A percentile compares a stretch with the other conserved stretches of the same genome.
These are phyloP conservation scores for Ensete ventricosum DNA, from an alignment of 176 grass and related monocot genomes.

Conservation along the genomic window DNA sequence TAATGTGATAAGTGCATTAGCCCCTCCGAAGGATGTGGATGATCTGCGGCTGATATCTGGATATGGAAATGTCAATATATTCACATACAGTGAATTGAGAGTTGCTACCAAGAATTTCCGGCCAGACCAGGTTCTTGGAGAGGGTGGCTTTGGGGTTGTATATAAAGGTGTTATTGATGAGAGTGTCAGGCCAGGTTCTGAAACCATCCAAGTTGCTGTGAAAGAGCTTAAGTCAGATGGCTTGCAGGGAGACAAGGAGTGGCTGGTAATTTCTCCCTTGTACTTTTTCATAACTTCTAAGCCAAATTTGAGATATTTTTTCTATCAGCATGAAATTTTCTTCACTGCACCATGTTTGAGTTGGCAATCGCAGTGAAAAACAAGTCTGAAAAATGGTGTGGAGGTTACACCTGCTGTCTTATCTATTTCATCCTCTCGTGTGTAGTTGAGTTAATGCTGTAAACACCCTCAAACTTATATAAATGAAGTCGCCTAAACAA, in stretches of 20 bases:
- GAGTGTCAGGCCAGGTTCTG: slow-evolving; percentile 6
- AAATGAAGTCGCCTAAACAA: too few relatives aligned
- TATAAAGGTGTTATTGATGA: slow-evolving; percentile 19
- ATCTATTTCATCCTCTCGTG: not conserved
- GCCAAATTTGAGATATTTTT: not conserved
- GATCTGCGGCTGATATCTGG: slow-evolving; percentile 9
- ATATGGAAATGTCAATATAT: slow-evolving; percentile 20
- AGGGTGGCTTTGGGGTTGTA: slow-evolving; percentile 13
- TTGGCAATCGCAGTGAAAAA: not conserved
- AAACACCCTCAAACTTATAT: not conserved
- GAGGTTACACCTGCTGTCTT: not conserved
- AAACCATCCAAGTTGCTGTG: slow-evolving; percentile 12
- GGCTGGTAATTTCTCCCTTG: slow-evolving; percentile 3
- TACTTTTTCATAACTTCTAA: not conserved
- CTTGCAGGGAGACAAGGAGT: slow-evolving; percentile 12
- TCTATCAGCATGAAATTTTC: not conserved
- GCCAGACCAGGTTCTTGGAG: slow-evolving; percentile 14
- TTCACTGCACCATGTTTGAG: not conserved
- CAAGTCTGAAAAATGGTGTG: not conserved
- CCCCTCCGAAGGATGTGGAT: slow-evolving; percentile 11
- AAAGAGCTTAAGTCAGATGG: slow-evolving; percentile 12
- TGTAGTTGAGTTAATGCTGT: not conserved
- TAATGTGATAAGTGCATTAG: not conserved
- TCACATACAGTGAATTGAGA: slow-evolving; percentile 9
- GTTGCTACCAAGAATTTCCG: slow-evolving; percentile 14